These are phyloP conservation scores for Trichoderma hamatum DNA, from an alignment of 2,329 filamentous ascomycete genomes.

Conservation along the genomic window DNA sequence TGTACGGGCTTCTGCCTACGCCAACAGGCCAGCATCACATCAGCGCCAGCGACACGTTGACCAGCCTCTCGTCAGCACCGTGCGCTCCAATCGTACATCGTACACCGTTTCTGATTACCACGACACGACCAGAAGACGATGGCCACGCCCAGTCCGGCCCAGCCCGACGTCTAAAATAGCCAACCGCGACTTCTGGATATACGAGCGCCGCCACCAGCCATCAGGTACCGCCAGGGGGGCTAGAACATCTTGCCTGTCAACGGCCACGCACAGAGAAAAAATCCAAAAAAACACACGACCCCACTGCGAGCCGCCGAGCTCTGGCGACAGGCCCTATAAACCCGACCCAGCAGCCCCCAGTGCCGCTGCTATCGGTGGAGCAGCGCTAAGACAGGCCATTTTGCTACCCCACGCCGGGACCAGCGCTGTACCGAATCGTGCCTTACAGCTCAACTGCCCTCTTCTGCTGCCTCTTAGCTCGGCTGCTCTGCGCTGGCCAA, in stretches of 20 bases:
- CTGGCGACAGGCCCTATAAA: constrained; percentile 19
- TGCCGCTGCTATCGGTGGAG: constrained; percentile 24
- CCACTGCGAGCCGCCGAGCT: constrained; percentile 19
- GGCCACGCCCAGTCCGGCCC: constrained; percentile 17
- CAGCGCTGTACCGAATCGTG: constrained; percentile 20
- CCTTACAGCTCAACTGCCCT: constrained; percentile 27
- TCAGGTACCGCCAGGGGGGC: constrained; percentile 6
- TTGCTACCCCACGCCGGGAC: constrained; percentile 27
- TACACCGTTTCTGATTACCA: constrained; percentile 13
- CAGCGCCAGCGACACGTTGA: constrained; percentile 14
- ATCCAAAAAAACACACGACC: background rate
- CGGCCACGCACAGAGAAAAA: constrained; percentile 4
- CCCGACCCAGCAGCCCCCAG: constrained; percentile 22
- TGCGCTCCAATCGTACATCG: background rate
- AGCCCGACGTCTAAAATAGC: constrained; percentile 26
- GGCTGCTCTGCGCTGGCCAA: constrained; percentile 9
- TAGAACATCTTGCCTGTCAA: constrained; percentile 7
- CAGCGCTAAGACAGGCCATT: constrained; percentile 25
- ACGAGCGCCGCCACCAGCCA: constrained; percentile 10
- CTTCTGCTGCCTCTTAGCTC: background rate
- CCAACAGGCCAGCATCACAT: background rate
- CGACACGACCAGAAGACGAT: background rate
- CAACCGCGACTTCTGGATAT: constrained; percentile 9
- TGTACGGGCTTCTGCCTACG: background rate
- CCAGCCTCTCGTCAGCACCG: constrained; percentile 2